phyloP scores from a whole-genome alignment of 805 yeast genomes.

The Candida broadrunensis region DNA sequence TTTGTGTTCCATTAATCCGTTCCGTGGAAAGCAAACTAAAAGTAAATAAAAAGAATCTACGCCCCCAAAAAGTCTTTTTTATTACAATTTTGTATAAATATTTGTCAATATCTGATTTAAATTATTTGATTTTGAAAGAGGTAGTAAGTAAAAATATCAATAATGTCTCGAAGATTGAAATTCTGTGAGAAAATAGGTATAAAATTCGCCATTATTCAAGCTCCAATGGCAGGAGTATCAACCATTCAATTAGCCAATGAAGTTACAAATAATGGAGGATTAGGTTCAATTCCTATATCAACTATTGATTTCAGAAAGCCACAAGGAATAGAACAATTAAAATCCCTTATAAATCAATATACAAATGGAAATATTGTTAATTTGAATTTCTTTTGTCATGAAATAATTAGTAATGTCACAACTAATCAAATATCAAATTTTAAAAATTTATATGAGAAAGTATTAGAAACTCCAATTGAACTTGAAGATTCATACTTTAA shows the following conservation, averaged over 20 bases:
- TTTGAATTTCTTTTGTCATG: constrained; percentile 48
- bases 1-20: too few relatives aligned
- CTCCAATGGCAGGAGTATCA: constrained; percentile 62
- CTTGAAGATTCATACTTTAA: constrained; percentile 8
- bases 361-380: constrained; percentile 24
- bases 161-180: too few relatives aligned
- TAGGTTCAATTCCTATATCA: constrained; percentile 49
- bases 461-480: constrained; percentile 3
- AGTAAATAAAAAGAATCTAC: too few relatives aligned
- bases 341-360: constrained; percentile 8
- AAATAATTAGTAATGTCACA: constrained; percentile 17
- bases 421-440: constrained; percentile 18
- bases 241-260: constrained; percentile 44
- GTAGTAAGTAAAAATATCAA: too few relatives aligned
- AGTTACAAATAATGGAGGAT: constrained; percentile 41
- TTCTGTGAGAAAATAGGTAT: constrained; percentile 19
- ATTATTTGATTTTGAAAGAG: too few relatives aligned
- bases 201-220: constrained; percentile 46
- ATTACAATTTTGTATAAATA: too few relatives aligned
- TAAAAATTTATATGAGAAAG: constrained; percentile 13
- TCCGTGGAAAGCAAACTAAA: too few relatives aligned
- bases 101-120: too few relatives aligned
- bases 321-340: constrained; percentile 11
- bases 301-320: constrained; percentile 19
- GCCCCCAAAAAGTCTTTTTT: too few relatives aligned